Conservation (phyloP, 2,329 filamentous ascomycete genomes). For the Fusarium redolens region DNA sequence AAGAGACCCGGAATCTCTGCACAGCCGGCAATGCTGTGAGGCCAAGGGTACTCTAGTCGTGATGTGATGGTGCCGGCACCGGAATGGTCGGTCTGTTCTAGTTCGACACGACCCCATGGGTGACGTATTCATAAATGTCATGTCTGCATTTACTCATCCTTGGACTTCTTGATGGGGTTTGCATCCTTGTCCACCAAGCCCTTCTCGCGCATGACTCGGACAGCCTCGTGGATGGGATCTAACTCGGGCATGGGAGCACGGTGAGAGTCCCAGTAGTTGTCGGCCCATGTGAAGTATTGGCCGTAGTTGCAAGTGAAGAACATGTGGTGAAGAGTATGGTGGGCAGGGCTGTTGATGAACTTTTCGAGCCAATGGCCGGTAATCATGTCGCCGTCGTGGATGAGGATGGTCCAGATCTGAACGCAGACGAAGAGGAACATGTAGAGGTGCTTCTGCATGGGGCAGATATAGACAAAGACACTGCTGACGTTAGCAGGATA, state of each 20-base stretch:
- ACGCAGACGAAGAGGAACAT: constrained; percentile 57
- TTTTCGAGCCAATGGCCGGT: constrained; percentile 59
- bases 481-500: constrained; percentile 39
- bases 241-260: constrained; percentile 56
- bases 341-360: constrained; percentile 60
- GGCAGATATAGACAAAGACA: constrained; percentile 58
- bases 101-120: not conserved
- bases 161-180: constrained; percentile 51
- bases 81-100: constrained; percentile 21
- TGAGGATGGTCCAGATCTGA: constrained; percentile 62
- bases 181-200: constrained; percentile 58
- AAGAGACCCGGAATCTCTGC: constrained; percentile 19
- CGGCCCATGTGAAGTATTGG: constrained; percentile 62
- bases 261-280: constrained; percentile 58
- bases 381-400: constrained; percentile 63
- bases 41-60: constrained; percentile 16
- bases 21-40: constrained; percentile 12
- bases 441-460: constrained; percentile 59
- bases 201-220: constrained; percentile 58
- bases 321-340: constrained; percentile 62
- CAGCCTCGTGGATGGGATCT: constrained; percentile 57
- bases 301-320: constrained; percentile 63
- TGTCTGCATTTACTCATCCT: constrained; percentile 41
- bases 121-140: not conserved
- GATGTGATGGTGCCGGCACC: constrained; percentile 36